phyloP scores from a whole-genome alignment of 345 rosid species.

The Leavenworthia alabamica region DNA sequence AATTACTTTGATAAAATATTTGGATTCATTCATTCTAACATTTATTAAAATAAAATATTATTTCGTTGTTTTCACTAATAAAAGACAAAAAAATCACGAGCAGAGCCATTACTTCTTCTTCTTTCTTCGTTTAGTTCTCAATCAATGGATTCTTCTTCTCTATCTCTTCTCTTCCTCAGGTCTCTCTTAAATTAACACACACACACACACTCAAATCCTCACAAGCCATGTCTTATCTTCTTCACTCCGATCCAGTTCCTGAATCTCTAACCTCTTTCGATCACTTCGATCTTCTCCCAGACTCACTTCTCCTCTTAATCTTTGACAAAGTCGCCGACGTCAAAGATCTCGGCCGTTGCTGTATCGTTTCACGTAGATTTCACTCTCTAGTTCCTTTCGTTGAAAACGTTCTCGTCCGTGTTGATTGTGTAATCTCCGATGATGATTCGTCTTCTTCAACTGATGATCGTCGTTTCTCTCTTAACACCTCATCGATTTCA shows the following conservation, averaged over 20 bases:
- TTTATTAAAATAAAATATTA: background rate
- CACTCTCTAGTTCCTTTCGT: conserved; percentile 73
- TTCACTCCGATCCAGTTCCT: conserved; percentile 44
- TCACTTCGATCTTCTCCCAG: conserved; percentile 85
- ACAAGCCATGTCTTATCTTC: conserved; percentile 22
- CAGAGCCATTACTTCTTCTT: background rate
- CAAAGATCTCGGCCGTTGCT: conserved; percentile 91
- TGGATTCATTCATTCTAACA: too few relatives aligned
- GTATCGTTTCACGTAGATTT: conserved; percentile 73
- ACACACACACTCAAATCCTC: background rate
- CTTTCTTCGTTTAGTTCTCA: background rate
- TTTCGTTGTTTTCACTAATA: background rate
- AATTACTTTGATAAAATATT: too few relatives aligned
- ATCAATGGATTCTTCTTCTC: conserved; percentile 6
- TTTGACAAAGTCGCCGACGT: conserved; percentile 87
- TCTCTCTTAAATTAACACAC: conserved; percentile 14
- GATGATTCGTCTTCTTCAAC: conserved; percentile 17
- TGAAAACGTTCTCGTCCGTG: conserved; percentile 82
- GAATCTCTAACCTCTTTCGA: conserved; percentile 31
- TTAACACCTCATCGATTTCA: conserved; percentile 13
- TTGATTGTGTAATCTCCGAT: conserved; percentile 85
- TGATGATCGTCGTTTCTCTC: conserved; percentile 40
- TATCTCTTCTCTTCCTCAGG: conserved; percentile 9
- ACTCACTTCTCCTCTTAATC: conserved; percentile 62
- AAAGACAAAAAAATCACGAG: conserved; percentile 19